phyloP scores from a whole-genome alignment of 768 basidiomycete species.

The Lenzites betulinus region DNA sequence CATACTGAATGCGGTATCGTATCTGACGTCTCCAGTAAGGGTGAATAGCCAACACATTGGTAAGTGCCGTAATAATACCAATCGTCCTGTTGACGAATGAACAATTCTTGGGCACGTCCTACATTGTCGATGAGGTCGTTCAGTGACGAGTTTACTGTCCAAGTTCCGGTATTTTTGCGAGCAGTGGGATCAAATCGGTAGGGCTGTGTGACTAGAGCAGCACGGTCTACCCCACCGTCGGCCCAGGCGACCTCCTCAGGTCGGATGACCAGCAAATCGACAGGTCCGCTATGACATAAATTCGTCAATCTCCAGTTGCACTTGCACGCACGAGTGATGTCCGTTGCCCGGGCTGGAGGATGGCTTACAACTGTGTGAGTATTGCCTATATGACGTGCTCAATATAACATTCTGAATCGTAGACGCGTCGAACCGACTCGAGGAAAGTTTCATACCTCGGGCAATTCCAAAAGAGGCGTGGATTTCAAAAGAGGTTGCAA shows the following conservation, averaged over 20 bases:
- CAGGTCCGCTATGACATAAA: background rate
- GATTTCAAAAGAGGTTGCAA: background rate
- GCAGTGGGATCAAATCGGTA: background rate
- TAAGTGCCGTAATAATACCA: constrained; percentile 12
- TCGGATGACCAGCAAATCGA: background rate
- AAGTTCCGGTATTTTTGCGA: background rate
- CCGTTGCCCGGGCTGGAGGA: no score
- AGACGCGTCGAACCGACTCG: background rate
- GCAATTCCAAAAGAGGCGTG: background rate
- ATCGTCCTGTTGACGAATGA: background rate
- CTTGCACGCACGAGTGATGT: no score
- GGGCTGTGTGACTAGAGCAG: background rate
- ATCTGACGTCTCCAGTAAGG: background rate
- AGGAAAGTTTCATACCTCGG: background rate
- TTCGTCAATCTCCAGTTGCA: no score
- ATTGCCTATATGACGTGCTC: background rate
- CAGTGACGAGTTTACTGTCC: background rate
- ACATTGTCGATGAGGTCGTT: background rate
- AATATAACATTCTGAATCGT: background rate
- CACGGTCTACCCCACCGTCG: background rate
- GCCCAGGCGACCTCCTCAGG: background rate
- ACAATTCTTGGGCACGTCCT: background rate
- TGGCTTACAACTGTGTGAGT: background rate
- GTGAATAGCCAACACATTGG: background rate
- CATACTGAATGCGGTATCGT: no score